Evolutionary conservation across 1,284 basidiomycete species (phyloP).

Genomic region (Tausonia pullulans): DNA sequence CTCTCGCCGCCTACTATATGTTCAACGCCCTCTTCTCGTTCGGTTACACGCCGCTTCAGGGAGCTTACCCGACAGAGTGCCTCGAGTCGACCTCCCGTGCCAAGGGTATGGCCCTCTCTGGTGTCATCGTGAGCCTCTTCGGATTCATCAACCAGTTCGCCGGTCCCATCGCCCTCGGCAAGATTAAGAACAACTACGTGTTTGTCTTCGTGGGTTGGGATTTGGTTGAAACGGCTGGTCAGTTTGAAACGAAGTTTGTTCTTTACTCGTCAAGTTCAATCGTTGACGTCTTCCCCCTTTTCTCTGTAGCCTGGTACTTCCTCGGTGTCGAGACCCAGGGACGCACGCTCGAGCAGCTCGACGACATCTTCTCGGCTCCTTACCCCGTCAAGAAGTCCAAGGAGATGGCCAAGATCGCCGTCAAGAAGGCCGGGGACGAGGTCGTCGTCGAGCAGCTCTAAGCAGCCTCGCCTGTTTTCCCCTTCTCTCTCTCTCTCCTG

Average conservation of each 20-base stretch:
- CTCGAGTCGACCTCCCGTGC: conserved; percentile 47
- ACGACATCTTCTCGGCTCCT: conserved; percentile 32
- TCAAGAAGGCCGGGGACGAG: background rate
- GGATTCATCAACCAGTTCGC: conserved; percentile 31
- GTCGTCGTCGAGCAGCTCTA: background rate
- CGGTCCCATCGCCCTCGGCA: conserved; percentile 35
- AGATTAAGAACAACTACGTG: conserved; percentile 31
- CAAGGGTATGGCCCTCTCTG: conserved; percentile 43
- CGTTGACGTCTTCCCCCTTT: background rate
- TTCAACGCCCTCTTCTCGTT: conserved; percentile 37
- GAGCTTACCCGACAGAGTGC: conserved; percentile 47
- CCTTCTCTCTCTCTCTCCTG: background rate
- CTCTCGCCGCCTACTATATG: conserved; percentile 37
- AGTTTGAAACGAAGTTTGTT: background rate
- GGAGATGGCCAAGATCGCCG: conserved; percentile 20
- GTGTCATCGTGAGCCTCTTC: conserved; percentile 37
- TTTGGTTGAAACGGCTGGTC: conserved; percentile 28
- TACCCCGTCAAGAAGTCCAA: conserved; percentile 33
- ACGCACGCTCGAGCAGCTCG: conserved; percentile 27
- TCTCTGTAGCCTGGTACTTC: conserved; percentile 16
- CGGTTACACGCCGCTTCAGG: conserved; percentile 30
- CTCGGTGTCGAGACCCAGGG: conserved; percentile 34
- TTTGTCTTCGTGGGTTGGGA: conserved; percentile 28
- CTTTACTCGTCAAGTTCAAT: background rate
- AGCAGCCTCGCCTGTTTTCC: background rate